A percentile compares a stretch with the other conserved stretches of the same genome.
Conservation (phyloP, 2,329 filamentous ascomycete species). For the Aureobasidium melanogenum region DNA sequence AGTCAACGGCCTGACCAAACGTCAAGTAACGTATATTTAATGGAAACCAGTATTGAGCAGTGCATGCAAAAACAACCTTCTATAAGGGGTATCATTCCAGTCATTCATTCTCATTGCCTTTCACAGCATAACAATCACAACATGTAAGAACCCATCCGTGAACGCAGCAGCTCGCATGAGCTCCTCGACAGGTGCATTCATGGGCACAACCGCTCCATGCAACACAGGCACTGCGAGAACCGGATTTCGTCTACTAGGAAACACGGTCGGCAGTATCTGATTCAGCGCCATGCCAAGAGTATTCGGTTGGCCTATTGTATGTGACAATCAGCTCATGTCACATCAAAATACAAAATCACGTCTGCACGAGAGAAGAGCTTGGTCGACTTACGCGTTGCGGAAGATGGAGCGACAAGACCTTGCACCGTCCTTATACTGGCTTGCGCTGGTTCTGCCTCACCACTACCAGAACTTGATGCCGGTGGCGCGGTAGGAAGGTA, state of each 20-base stretch:
- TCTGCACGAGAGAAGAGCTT: neutral
- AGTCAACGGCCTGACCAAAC: constrained; percentile 66
- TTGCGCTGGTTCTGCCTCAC: constrained; percentile 26
- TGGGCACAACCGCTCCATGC: constrained; percentile 76
- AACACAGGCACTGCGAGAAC: constrained; percentile 76
- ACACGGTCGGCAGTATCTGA: constrained; percentile 65
- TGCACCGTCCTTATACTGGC: constrained; percentile 53
- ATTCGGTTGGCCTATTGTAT: constrained; percentile 43
- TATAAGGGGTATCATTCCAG: neutral
- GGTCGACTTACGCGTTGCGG: constrained; percentile 28
- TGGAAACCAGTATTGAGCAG: neutral
- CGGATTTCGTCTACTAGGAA: constrained; percentile 76
- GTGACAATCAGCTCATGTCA: neutral
- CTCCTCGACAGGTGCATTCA: constrained; percentile 71
- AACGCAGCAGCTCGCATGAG: constrained; percentile 76
- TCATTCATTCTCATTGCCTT: neutral
- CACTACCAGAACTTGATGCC: constrained; percentile 25
- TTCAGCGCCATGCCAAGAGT: constrained; percentile 73
- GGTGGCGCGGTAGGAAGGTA: constrained; percentile 58
- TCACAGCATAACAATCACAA: constrained; percentile 68
- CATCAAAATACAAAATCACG: neutral
- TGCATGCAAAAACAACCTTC: neutral
- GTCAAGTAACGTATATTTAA: constrained; percentile 50
- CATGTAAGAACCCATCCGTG: constrained; percentile 82
- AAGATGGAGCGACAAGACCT: constrained; percentile 53